Conservation (phyloP, 23 red algal species). For the Porphyridium purpureum region DNA sequence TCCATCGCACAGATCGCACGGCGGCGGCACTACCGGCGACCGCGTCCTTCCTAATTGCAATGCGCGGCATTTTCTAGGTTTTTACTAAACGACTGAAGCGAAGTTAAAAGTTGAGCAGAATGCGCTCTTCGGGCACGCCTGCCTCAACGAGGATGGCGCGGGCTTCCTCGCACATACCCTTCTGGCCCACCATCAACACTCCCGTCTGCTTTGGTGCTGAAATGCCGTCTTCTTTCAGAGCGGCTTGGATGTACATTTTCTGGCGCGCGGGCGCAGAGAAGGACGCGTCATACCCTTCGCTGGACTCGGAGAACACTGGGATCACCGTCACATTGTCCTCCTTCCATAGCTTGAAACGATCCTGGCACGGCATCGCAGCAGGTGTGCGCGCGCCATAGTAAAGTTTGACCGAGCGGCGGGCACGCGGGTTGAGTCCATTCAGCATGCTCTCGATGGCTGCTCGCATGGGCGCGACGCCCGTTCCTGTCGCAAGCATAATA, state of each 20-base stretch:
- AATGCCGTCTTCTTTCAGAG: slow-evolving; percentile 45
- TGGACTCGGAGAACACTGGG: slow-evolving; percentile 53
- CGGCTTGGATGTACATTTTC: slow-evolving; percentile 43
- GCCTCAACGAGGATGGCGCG: slow-evolving; percentile 3
- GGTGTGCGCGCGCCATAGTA: slow-evolving; percentile 68
- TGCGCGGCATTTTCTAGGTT: no score
- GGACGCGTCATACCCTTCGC: slow-evolving; percentile 9
- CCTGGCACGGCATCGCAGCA: slow-evolving; percentile 47
- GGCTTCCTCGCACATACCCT: slow-evolving; percentile 48
- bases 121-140: slow-evolving; percentile 38
- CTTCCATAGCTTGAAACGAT: slow-evolving; percentile 56
- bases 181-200: slow-evolving; percentile 50
- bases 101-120: slow-evolving; percentile 69
- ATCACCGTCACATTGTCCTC: slow-evolving; percentile 56
- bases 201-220: slow-evolving; percentile 27
- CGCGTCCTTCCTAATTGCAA: no score
- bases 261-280: neutral
- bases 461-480: slow-evolving; percentile 82
- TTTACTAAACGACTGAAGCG: no score
- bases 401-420: slow-evolving; percentile 33
- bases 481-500: slow-evolving; percentile 66
- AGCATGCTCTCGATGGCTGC: slow-evolving; percentile 50
- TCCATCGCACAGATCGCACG: no score
- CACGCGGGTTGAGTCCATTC: slow-evolving; percentile 21
- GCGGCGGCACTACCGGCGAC: no score